phyloP scores from a whole-genome alignment of 192 early-diverging fungal genomes.

The Cladochytrium replicatum region DNA sequence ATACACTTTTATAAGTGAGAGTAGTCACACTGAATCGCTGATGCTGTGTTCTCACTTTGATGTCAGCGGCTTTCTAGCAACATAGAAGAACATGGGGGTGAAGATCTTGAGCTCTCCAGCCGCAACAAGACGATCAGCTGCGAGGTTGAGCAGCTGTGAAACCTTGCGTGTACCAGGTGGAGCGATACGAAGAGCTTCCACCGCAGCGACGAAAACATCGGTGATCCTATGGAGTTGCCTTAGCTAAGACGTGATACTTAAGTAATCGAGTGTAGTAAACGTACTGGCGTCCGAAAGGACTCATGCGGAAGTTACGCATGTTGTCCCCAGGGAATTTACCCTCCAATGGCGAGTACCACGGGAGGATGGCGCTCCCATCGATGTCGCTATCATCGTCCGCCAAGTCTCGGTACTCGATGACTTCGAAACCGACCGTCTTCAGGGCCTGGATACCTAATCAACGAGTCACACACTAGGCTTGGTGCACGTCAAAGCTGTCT shows the following conservation, averaged over 20 bases:
- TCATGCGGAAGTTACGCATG: slow-evolving; percentile 28
- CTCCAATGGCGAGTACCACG: slow-evolving; percentile 79
- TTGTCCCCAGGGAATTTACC: slow-evolving; percentile 36
- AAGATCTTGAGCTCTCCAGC: slow-evolving; percentile 74
- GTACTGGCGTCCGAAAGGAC: slow-evolving; percentile 29
- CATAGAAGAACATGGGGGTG: slow-evolving; percentile 88
- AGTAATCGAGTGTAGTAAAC: not conserved
- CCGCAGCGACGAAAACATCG: slow-evolving; percentile 57
- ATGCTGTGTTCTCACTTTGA: slow-evolving; percentile 7
- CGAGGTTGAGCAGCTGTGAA: slow-evolving; percentile 68
- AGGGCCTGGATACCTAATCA: slow-evolving; percentile 50
- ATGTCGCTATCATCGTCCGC: slow-evolving; percentile 27
- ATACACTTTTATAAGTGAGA: no score
- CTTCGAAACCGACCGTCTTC: slow-evolving; percentile 78
- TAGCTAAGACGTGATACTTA: slow-evolving; percentile 12
- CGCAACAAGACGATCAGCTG: slow-evolving; percentile 69
- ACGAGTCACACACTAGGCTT: no score
- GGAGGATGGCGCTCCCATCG: slow-evolving; percentile 51
- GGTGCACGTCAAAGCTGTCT: no score
- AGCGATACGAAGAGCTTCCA: slow-evolving; percentile 76
- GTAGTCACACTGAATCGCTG: no score
- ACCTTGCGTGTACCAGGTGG: slow-evolving; percentile 81
- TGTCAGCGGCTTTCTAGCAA: slow-evolving; percentile 36
- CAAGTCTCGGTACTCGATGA: slow-evolving; percentile 40
- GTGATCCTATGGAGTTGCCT: slow-evolving; percentile 50